Percentiles rank a stretch among this genome's conserved stretches.
Conservation (phyloP, 2,329 filamentous ascomycete genomes). For the Pseudocercospora eumusae region DNA sequence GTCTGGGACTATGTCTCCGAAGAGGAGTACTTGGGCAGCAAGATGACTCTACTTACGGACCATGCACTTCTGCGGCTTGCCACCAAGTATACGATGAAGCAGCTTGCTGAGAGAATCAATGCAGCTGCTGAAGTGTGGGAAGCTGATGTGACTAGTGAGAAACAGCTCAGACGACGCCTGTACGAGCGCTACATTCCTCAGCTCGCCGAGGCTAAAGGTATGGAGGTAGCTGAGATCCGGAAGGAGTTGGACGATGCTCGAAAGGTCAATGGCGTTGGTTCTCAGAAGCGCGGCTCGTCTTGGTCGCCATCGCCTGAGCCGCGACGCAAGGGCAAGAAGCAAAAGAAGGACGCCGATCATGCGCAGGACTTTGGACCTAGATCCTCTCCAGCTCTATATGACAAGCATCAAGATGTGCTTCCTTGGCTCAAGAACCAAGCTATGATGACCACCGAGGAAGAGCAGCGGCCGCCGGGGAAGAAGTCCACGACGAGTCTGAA, state of each 20-base stretch:
- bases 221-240: background rate
- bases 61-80: background rate
- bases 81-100: background rate
- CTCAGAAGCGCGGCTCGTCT: background rate
- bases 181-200: constrained; percentile 1
- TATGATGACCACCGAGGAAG: background rate
- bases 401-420: background rate
- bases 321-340: background rate
- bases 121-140: background rate
- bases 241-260: background rate
- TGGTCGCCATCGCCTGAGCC: background rate
- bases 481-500: background rate
- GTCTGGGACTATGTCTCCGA: background rate
- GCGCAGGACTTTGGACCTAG: background rate
- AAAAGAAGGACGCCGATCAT: background rate
- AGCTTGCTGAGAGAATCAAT: constrained; percentile 2
- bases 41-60: background rate
- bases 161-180: background rate
- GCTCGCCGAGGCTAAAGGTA: background rate
- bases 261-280: background rate
- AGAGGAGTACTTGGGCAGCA: background rate
- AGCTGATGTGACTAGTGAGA: background rate
- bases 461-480: background rate
- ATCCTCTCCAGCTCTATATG: background rate
- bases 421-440: background rate